Conservation (phyloP, 1,284 basidiomycete species). For the Limonomyces culmigenus region DNA sequence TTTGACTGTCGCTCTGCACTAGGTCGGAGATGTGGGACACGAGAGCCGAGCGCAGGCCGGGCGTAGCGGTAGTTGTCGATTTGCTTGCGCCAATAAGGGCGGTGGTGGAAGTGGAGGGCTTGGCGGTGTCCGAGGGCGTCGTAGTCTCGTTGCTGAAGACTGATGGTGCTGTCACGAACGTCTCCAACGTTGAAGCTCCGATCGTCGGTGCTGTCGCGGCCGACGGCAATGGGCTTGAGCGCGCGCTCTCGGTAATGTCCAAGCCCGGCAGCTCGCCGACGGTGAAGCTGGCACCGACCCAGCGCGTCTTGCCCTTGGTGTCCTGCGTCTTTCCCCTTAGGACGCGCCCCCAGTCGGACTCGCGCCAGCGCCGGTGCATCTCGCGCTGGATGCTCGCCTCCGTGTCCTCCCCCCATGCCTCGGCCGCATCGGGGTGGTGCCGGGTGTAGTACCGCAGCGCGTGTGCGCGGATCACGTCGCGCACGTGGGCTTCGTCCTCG, state of each 20-base stretch:
- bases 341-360: slow-evolving; percentile 13
- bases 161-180: not conserved
- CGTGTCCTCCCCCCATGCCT: slow-evolving; percentile 47
- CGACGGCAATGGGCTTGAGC: slow-evolving; percentile 6
- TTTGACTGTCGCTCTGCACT: not conserved
- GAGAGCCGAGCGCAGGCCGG: not conserved
- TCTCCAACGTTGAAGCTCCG: not conserved
- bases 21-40: not conserved
- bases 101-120: not conserved
- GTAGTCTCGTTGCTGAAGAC: not conserved
- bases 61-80: not conserved
- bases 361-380: slow-evolving; percentile 15
- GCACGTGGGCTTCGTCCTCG: slow-evolving; percentile 22
- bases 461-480: slow-evolving; percentile 32
- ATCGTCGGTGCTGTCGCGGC: slow-evolving; percentile 10
- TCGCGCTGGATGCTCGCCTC: slow-evolving; percentile 34
- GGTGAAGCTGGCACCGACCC: slow-evolving; percentile 64
- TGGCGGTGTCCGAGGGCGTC: not conserved
- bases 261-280: slow-evolving; percentile 51
- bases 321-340: slow-evolving; percentile 20
- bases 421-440: slow-evolving; percentile 33
- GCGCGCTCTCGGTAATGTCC: slow-evolving; percentile 15
- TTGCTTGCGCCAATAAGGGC: not conserved
- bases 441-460: slow-evolving; percentile 46
- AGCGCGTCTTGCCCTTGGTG: slow-evolving; percentile 18